Base-by-base conservation (phyloP, 768 basidiomycete species). In the Serendipita vermifera region DNA sequence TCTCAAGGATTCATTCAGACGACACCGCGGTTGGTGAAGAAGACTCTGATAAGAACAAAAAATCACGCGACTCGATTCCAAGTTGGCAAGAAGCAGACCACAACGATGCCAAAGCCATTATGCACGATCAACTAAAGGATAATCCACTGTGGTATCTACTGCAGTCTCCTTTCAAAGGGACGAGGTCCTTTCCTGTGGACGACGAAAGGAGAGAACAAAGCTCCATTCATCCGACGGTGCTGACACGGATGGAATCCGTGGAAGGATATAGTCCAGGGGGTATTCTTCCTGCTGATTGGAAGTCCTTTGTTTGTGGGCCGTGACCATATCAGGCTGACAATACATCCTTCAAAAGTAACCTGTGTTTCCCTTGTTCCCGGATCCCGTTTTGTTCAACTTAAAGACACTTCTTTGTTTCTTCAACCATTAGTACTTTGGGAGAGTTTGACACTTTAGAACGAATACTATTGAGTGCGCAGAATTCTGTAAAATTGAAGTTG, bases 81-180 rank as follows among this genome's bases (percentile, higher is more conserved):
- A n/a, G n/a, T n/a, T 51, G 46, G 46, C 26, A 51, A 29, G 46
- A 51, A 9, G 46, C 46, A 5, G 46, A 51, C 22, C 24, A 51
- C 24, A 15, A 4, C 7, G 46, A 51, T n/a, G 46, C 46, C 5
- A 29, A 22, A 11, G 46, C 22, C 7, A 11, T 31, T 15, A n/a
- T 51, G n/a, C 11, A 20, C 46, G 46, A 51, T 26, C 46, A 51
- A 31, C 29, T 51, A 15, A 51, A 51, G 24, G n/a, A 27, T 15
- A 22, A 51, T 51, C 46, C 46, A 11, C 5, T 51, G 9, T 29
- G 20, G 9, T 51, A 31, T 22, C 46, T 51, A 27, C 5, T 51
- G 11, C 46, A 51, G 46, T 27, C 32, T 26, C 46, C 46, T 4
- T 4, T 15, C 46, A 9, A n/a, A 15, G n/a, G 46, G 46, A 24